Evolutionary conservation across 2,329 filamentous ascomycete genomes (phyloP).

Genomic region (Huntiella abstrusa): DNA sequence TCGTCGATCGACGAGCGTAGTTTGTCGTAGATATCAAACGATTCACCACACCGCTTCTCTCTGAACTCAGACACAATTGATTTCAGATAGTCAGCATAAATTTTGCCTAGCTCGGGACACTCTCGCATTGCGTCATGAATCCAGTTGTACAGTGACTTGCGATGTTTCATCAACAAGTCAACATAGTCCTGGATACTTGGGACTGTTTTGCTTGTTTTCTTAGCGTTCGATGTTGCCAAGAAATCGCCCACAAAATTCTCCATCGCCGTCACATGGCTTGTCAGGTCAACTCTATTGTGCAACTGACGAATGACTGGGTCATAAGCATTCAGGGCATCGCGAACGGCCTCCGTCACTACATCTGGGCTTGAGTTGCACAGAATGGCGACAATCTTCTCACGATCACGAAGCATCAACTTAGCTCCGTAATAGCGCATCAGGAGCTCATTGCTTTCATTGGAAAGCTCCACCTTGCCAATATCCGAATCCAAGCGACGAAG

Average conservation of each 20-base stretch:
- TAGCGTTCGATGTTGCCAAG: constrained; percentile 24
- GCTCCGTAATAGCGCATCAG: constrained; percentile 34
- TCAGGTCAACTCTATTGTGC: constrained; percentile 53
- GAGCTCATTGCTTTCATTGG: constrained; percentile 7
- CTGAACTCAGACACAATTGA: constrained; percentile 6
- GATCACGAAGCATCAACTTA: constrained; percentile 52
- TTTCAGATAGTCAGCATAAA: constrained; percentile 9
- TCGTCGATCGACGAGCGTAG: constrained; percentile 1
- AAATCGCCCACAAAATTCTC: constrained; percentile 55
- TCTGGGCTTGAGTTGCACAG: constrained; percentile 54
- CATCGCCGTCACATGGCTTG: constrained; percentile 45
- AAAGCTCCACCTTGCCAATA: constrained; percentile 14
- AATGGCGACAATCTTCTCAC: constrained; percentile 47
- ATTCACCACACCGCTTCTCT: neutral
- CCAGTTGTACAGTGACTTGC: constrained; percentile 46
- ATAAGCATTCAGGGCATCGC: constrained; percentile 46
- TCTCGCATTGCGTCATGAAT: constrained; percentile 37
- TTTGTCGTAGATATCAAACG: constrained; percentile 6
- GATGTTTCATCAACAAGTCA: constrained; percentile 43
- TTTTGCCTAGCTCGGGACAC: constrained; percentile 4
- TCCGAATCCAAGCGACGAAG: constrained; percentile 32
- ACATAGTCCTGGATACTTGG: constrained; percentile 58
- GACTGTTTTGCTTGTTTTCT: constrained; percentile 17
- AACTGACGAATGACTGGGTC: constrained; percentile 56
- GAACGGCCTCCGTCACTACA: constrained; percentile 48